These are phyloP conservation scores for Pelargonium cotyledonis DNA, from an alignment of 441 rosid genomes.

Conservation along the genomic window DNA sequence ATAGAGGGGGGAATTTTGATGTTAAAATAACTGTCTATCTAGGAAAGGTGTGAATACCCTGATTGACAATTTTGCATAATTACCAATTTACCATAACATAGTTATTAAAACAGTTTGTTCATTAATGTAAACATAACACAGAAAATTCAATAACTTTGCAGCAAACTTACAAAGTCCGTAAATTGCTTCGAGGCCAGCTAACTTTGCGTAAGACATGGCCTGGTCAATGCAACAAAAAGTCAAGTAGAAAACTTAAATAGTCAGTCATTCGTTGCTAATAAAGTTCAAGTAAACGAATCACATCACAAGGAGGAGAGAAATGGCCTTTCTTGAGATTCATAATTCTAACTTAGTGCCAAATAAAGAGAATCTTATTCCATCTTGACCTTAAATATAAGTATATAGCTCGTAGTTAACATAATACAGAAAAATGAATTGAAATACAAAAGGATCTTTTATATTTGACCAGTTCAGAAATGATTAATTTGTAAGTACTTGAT, in stretches of 20 bases:
- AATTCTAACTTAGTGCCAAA: not conserved
- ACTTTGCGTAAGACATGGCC: conserved; percentile 9
- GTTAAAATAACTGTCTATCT: not conserved
- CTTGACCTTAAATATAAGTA: not conserved
- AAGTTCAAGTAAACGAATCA: conserved; percentile 2
- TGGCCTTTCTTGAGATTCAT: not conserved
- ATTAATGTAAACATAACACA: not conserved
- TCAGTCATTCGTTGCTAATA: conserved; percentile 8
- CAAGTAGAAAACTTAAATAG: not conserved
- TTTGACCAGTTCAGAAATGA: not conserved
- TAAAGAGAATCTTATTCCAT: not conserved
- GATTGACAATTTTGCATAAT: conserved; percentile 1
- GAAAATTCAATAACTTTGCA: conserved; percentile 4
- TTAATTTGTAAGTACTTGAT: not conserved
- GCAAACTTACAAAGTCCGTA: conserved; percentile 82
- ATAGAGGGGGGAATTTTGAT: not conserved
- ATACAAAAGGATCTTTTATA: not conserved
- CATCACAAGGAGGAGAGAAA: not conserved
- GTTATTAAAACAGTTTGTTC: not conserved
- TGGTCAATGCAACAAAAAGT: conserved; percentile 24
- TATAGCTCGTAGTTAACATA: not conserved
- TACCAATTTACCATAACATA: not conserved
- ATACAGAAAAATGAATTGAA: conserved; percentile 20
- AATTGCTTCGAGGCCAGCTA: conserved; percentile 38
- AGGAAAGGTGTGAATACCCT: not conserved